These are phyloP conservation scores for Pseudogymnoascus sp. DNA, from an alignment of 2,329 filamentous ascomycete genomes.

Conservation along the genomic window DNA sequence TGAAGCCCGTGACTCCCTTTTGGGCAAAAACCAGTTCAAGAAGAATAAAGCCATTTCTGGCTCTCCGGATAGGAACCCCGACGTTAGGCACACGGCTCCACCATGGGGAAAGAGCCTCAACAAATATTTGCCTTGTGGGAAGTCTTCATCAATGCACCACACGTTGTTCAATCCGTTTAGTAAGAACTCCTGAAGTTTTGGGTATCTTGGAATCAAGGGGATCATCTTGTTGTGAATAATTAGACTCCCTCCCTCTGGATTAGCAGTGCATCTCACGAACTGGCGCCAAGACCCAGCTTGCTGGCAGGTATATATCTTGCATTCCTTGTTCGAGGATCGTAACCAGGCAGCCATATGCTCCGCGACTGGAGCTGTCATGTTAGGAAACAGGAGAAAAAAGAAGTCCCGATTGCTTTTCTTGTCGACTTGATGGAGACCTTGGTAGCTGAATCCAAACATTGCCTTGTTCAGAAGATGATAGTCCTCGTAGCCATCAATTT, in stretches of 20 bases:
- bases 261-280: conserved; percentile 30
- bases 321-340: conserved; percentile 31
- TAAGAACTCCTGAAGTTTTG: conserved; percentile 12
- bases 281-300: conserved; percentile 40
- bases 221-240: conserved; percentile 24
- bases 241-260: conserved; percentile 17
- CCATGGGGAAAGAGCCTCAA: conserved; percentile 40
- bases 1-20: conserved; percentile 17
- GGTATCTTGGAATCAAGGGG: conserved; percentile 17
- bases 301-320: conserved; percentile 37
- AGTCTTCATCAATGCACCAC: conserved; percentile 20
- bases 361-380: conserved; percentile 28
- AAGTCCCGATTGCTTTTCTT: conserved; percentile 18
- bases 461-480: conserved; percentile 13
- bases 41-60: conserved; percentile 34
- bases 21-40: conserved; percentile 35
- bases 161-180: conserved; percentile 14
- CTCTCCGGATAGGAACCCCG: conserved; percentile 42
- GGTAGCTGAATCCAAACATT: conserved; percentile 20
- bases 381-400: conserved; percentile 46
- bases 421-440: conserved; percentile 15
- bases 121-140: conserved; percentile 29
- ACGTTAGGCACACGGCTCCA: conserved; percentile 40
- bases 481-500: not conserved
- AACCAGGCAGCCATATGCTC: conserved; percentile 41